Base-by-base conservation (phyloP, 2,329 filamentous ascomycete genomes). In the Penicillium sp. region DNA sequence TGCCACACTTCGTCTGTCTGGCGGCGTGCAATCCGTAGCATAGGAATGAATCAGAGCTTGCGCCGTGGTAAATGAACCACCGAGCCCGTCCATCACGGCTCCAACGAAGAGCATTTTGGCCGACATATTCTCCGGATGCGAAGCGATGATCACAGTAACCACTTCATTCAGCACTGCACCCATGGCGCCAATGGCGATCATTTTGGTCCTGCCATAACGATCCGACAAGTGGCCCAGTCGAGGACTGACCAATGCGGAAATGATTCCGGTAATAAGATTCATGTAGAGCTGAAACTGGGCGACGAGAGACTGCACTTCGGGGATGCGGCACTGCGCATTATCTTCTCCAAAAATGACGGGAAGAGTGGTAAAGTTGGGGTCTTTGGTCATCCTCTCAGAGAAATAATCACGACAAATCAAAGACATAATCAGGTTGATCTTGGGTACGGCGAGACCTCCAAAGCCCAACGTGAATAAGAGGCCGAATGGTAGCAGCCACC, bases 371-470 rank as follows among this genome's bases (percentile, higher is more conserved):
- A 82, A 81, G 24, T 70, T 73, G 0, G 86, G 84, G 54, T 88
- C 78, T 7, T 70, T 58, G 3, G 77, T 66, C 6, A 80, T 76
- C 66, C 80, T 74, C 60, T 95, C 86, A 23, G 84, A 79, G 57
- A 93, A 86, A 69, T 95, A 95, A 53, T 87, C 80, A 54, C 83
- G 81, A 69, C 93, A 98, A 45, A 97, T 82, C 25, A 98, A 78
- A 50, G 85, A 80, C 53, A 95, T 78, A 54, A 95, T 89, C 71
- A 96, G 73, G 64, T 95, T 95, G 54, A 95, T 78, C 67, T 87
- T 93, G 8, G 92, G 91, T 7, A 96, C 88, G 6, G 93, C 76
- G 6, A 88, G 81, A 49, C 89, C 89, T 28, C 92, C 93, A 68
- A 93, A 92, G 0, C 91, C 90, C 46, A 95, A 75, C 0, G 89